These are phyloP conservation scores for Cucurbita argyrosperma DNA, from an alignment of 306 rosid genomes.

Conservation along the genomic window DNA sequence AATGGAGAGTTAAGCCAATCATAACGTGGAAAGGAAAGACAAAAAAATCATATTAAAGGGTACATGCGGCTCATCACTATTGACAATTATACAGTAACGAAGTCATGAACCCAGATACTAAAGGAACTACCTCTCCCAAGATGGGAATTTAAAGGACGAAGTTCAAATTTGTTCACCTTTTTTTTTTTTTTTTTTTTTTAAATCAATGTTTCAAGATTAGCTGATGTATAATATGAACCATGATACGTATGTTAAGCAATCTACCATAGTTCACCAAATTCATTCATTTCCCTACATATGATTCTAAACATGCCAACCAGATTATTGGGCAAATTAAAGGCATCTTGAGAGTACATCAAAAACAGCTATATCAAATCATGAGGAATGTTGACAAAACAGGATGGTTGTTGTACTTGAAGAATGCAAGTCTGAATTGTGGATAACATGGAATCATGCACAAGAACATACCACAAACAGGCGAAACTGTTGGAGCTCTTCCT, in stretches of 20 bases:
- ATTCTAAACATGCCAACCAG: slow-evolving; percentile 1
- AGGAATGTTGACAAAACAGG: background rate
- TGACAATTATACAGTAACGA: background rate
- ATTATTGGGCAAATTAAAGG: background rate
- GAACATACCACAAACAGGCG: slow-evolving; percentile 55
- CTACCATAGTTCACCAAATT: background rate
- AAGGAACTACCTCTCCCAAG: background rate
- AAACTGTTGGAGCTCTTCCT: slow-evolving; percentile 51
- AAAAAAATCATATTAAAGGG: background rate
- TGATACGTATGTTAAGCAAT: background rate
- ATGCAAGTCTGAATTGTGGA: too few relatives aligned
- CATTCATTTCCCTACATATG: background rate
- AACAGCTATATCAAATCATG: background rate
- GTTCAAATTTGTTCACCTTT: background rate
- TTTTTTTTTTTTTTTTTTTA: too few relatives aligned
- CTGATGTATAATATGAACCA: background rate
- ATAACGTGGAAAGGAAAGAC: background rate
- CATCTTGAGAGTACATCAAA: background rate
- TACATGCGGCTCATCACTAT: background rate
- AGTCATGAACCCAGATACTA: background rate
- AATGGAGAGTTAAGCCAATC: background rate
- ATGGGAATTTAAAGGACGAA: background rate
- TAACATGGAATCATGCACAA: too few relatives aligned
- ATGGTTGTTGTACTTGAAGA: too few relatives aligned
- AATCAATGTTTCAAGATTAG: background rate